These are phyloP conservation scores for Camellia lanceoleosa DNA, from an alignment of 148 eudicot genomes.

Conservation along the genomic window DNA sequence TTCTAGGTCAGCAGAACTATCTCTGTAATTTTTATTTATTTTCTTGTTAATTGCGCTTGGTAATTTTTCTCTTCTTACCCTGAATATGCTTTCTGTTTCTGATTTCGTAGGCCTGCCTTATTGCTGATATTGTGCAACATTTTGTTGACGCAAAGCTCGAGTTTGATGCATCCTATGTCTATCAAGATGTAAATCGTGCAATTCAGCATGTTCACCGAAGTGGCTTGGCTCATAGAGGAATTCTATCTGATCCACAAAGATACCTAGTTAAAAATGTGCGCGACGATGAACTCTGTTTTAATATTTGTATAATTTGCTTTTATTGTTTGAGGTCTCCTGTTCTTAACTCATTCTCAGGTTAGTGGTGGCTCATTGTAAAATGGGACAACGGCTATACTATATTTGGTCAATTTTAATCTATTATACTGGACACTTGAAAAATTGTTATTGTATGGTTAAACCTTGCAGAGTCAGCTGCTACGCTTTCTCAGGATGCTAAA, in stretches of 20 bases:
- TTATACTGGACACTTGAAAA: neutral
- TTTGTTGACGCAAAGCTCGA: conserved; percentile 96
- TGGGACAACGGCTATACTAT: neutral
- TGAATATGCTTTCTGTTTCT: conserved; percentile 4
- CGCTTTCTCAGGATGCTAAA: conserved; percentile 73
- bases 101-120: conserved; percentile 79
- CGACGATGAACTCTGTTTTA: conserved; percentile 12
- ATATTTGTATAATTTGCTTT: conserved; percentile 7
- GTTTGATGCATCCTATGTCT: conserved; percentile 89
- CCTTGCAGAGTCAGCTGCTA: conserved; percentile 61
- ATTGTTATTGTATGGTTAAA: conserved; percentile 17
- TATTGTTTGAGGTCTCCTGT: neutral
- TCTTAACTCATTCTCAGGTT: conserved; percentile 11
- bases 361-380: neutral
- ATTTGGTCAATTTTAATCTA: neutral
- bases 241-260: conserved; percentile 76
- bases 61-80: neutral
- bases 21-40: neutral
- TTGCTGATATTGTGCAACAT: conserved; percentile 96
- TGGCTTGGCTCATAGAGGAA: conserved; percentile 83
- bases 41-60: neutral
- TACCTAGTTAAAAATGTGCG: conserved; percentile 98
- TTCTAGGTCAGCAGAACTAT: neutral
- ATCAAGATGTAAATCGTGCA: conserved; percentile 86
- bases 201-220: conserved; percentile 93